Base-by-base conservation (phyloP, 2,329 filamentous ascomycete genomes). In the Kalmusia sp. region DNA sequence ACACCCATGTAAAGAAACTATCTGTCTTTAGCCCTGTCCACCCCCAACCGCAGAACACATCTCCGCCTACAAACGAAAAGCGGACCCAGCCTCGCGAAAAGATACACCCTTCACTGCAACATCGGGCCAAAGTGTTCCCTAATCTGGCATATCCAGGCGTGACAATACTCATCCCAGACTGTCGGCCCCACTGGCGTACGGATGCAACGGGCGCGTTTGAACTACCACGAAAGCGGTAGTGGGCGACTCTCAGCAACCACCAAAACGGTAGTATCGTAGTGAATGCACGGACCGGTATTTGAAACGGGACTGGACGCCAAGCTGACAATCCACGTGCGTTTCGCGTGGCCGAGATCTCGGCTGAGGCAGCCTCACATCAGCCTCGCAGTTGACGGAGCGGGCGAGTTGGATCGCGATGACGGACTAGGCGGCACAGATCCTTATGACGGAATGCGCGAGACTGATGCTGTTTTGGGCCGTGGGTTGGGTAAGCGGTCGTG, bases 301-400 rank as follows among this genome's bases (percentile, higher is more conserved):
- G 43, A 46, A 46, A 46, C 43, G 12, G 21, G 43, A n/a, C n/a
- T n/a, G n/a, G n/a, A n/a, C 43, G 21, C 43, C 30, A 25, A 28
- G 17, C 2, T 25, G 39, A 21, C 12, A 35, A 46, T 35, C 43
- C 19, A 46, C 43, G 43, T 46, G 43, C 43, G 43, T 34, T 14
- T 22, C 43, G 43, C 43, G 43, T 46, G 43, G 43, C n/a, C 38
- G 21, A 14, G 4, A 40, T 27, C 27, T 24, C 31, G 15, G 22
- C 33, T 47, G 44, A 37, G 44, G 44, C 44, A 47, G 44, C 44
- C 44, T 47, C 44, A 47, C 44, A 35, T 47, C 44, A 47, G 44
- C 44, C 43, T 46, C 43, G 43, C 21, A 27, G 30, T 24, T 34
- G 28, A 28, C 27, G 27, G n/a, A n/a, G n/a, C n/a, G n/a, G n/a